phyloP scores from a whole-genome alignment of 2,329 filamentous ascomycete genomes.

The Ramularia collo-cygni region DNA sequence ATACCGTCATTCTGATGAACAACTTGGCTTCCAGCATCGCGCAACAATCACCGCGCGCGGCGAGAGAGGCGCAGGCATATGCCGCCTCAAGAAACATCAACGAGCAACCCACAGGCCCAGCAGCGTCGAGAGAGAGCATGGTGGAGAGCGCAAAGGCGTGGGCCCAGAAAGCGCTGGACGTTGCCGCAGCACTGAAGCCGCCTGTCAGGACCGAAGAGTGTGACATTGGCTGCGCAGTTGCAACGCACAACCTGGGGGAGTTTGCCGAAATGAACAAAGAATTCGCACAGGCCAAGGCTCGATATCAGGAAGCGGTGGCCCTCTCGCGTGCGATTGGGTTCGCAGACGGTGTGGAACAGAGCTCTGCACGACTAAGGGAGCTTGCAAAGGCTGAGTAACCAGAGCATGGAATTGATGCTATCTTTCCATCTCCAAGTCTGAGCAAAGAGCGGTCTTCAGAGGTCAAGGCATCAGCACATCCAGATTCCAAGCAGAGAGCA shows the following conservation, averaged over 20 bases:
- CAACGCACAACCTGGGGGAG: conserved; percentile 80
- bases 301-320: conserved; percentile 62
- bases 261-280: conserved; percentile 71
- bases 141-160: conserved; percentile 67
- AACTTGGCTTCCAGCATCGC: conserved; percentile 69
- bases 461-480: too few relatives aligned
- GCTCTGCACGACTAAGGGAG: conserved; percentile 35
- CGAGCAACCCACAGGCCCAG: conserved; percentile 36
- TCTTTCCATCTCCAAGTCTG: too few relatives aligned
- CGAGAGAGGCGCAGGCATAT: conserved; percentile 23
- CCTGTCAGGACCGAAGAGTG: conserved; percentile 69
- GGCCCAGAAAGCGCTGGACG: conserved; percentile 67
- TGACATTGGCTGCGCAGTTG: conserved; percentile 73
- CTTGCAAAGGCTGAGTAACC: conserved; percentile 15
- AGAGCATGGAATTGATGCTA: too few relatives aligned
- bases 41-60: conserved; percentile 48
- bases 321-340: conserved; percentile 47
- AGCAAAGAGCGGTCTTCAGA: too few relatives aligned
- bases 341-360: conserved; percentile 38
- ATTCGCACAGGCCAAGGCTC: conserved; percentile 55
- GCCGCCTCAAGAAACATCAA: conserved; percentile 31
- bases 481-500: too few relatives aligned
- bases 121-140: conserved; percentile 49
- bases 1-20: conserved; percentile 79
- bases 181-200: conserved; percentile 58